Evolutionary conservation across 306 rosid genomes (phyloP).

Genomic region (Prosopis cineraria): DNA sequence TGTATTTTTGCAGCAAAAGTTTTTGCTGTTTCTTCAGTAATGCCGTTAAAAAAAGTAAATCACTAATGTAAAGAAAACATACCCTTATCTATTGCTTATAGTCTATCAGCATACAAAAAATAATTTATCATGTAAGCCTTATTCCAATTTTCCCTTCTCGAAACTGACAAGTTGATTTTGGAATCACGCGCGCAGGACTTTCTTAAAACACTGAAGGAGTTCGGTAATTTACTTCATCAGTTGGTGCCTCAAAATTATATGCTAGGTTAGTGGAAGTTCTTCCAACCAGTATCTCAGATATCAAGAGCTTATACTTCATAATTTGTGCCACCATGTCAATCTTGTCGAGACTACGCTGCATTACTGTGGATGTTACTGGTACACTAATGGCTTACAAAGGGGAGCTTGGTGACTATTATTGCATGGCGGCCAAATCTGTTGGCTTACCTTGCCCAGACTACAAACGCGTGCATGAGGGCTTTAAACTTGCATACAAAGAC

Average conservation of each 20-base stretch:
- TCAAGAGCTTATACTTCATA: slow-evolving; percentile 7
- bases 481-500: slow-evolving; percentile 83
- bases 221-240: slow-evolving; percentile 12
- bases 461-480: slow-evolving; percentile 85
- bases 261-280: slow-evolving; percentile 14
- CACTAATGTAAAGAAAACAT: neutral
- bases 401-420: slow-evolving; percentile 93
- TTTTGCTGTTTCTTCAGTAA: neutral
- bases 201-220: slow-evolving; percentile 33
- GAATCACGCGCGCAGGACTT: slow-evolving; percentile 42
- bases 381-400: slow-evolving; percentile 97
- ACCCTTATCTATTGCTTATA: neutral
- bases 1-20: neutral
- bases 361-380: slow-evolving; percentile 92
- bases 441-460: slow-evolving; percentile 94
- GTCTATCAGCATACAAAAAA: neutral
- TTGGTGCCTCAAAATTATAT: slow-evolving; percentile 22
- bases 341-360: slow-evolving; percentile 69
- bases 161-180: slow-evolving; percentile 27
- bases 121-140: neutral
- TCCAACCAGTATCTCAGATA: slow-evolving; percentile 18
- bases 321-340: slow-evolving; percentile 56
- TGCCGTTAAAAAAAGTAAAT: neutral
- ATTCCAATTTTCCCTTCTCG: neutral
- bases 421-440: slow-evolving; percentile 97